Evolutionary conservation across 2,329 filamentous ascomycete species (phyloP).

Genomic region (Zelopaecilomyces penicillatus): DNA sequence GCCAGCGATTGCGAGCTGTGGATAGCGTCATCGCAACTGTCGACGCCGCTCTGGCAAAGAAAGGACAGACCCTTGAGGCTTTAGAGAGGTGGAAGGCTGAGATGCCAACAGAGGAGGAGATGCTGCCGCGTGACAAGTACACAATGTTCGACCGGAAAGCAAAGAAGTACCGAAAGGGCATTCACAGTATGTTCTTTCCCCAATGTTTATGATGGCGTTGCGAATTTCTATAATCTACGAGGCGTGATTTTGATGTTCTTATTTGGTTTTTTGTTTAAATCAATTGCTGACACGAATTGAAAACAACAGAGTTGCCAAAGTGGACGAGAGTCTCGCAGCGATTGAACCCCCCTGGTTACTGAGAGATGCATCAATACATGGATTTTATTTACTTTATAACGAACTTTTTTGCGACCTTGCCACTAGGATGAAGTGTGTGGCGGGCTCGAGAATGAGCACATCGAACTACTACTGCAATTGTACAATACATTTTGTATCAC

Average conservation of each 20-base stretch:
- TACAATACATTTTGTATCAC: too few species aligned
- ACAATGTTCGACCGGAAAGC: constrained; percentile 95
- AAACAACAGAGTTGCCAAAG: constrained; percentile 62
- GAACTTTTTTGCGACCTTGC: too few species aligned
- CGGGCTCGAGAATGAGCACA: too few species aligned
- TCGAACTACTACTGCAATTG: too few species aligned
- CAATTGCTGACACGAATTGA: constrained; percentile 11
- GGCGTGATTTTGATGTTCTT: background rate
- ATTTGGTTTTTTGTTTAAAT: background rate
- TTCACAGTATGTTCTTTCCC: constrained; percentile 68
- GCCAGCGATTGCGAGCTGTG: constrained; percentile 73
- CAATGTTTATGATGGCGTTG: too few species aligned
- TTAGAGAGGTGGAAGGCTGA: constrained; percentile 87
- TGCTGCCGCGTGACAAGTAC: constrained; percentile 95
- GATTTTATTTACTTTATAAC: too few species aligned
- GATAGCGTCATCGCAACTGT: constrained; percentile 81
- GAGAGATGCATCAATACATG: constrained; percentile 20
- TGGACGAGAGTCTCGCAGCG: constrained; percentile 95
- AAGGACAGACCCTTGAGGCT: constrained; percentile 64
- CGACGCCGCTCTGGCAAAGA: constrained; percentile 65
- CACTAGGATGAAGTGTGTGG: too few species aligned
- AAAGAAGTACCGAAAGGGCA: constrained; percentile 91
- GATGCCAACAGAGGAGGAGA: constrained; percentile 94
- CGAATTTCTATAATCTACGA: background rate
- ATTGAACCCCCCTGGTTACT: constrained; percentile 91